Evolutionary conservation across 1,284 basidiomycete genomes (phyloP).

Genomic region (Neolentinus lepideus): DNA sequence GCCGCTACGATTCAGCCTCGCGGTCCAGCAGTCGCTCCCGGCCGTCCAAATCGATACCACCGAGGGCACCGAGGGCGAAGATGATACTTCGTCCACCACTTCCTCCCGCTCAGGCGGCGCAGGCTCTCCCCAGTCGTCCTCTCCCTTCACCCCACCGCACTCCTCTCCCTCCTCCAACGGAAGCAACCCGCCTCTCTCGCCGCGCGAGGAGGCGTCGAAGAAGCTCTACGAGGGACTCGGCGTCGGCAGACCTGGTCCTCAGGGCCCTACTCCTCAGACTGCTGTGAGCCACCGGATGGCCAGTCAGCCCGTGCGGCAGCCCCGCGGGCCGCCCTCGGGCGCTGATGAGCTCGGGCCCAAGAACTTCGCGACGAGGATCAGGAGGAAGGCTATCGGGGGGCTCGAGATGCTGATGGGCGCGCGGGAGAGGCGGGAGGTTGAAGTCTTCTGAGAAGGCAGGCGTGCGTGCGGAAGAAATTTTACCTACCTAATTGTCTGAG

Average conservation of each 20-base stretch:
- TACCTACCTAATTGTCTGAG: neutral
- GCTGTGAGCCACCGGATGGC: conserved; percentile 42
- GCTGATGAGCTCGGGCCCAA: conserved; percentile 81
- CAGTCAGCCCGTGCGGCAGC: conserved; percentile 74
- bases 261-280: conserved; percentile 17
- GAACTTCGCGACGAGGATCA: conserved; percentile 81
- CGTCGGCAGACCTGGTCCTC: conserved; percentile 54
- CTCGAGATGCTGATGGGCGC: conserved; percentile 67
- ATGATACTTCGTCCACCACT: conserved; percentile 40
- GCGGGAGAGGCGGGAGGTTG: conserved; percentile 61
- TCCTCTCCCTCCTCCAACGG: conserved; percentile 60
- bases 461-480: neutral
- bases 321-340: conserved; percentile 79
- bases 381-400: conserved; percentile 75
- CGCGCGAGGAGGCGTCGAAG: conserved; percentile 74
- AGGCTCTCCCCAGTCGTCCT: conserved; percentile 36
- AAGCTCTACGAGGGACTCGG: conserved; percentile 80
- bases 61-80: conserved; percentile 44
- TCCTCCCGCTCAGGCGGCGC: conserved; percentile 37
- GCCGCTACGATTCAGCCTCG: conserved; percentile 56
- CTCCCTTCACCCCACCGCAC: conserved; percentile 56
- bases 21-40: conserved; percentile 45
- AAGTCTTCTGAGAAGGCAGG: conserved; percentile 44
- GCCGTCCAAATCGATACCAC: conserved; percentile 51
- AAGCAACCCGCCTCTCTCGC: conserved; percentile 52